A percentile compares a stretch with the other conserved stretches of the same genome.
These are phyloP conservation scores for Hypsizygus marmoreus DNA, from an alignment of 768 basidiomycete genomes.

Conservation along the genomic window DNA sequence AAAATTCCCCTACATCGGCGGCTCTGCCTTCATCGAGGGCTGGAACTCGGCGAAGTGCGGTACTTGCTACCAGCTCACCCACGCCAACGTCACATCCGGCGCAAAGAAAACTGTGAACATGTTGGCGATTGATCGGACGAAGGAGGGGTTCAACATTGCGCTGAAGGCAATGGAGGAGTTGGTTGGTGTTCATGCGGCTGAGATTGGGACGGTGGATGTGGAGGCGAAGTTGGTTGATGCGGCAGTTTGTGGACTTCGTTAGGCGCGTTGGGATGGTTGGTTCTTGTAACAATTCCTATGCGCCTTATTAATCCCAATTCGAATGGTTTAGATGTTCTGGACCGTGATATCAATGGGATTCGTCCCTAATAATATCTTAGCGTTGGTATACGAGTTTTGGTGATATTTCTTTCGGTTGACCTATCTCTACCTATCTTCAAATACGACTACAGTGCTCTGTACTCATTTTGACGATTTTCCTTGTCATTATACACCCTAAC, in stretches of 20 bases:
- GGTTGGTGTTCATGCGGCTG: slow-evolving; percentile 11
- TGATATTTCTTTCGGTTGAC: no score
- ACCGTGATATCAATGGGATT: no score
- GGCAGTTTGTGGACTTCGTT: slow-evolving; percentile 17
- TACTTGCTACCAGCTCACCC: slow-evolving; percentile 54
- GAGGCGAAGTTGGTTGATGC: slow-evolving; percentile 5
- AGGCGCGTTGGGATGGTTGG: not conserved
- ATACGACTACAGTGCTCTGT: no score
- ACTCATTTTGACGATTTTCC: no score
- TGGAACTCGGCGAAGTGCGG: slow-evolving; percentile 54
- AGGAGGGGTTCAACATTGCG: slow-evolving; percentile 25
- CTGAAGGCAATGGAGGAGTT: slow-evolving; percentile 31
- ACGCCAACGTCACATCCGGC: slow-evolving; percentile 24
- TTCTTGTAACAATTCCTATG: no score
- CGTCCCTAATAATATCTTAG: no score
- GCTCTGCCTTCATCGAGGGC: slow-evolving; percentile 39
- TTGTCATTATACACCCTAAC: no score
- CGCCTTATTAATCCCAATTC: no score
- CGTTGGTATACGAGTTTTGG: no score
- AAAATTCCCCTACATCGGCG: slow-evolving; percentile 56
- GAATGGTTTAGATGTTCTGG: no score
- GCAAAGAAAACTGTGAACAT: slow-evolving; percentile 37
- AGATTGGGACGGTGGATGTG: slow-evolving; percentile 13
- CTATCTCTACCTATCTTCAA: no score
- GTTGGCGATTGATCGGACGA: slow-evolving; percentile 45